Evolutionary conservation across 176 grass and related monocot species (phyloP).

Genomic region (Triticum turgidum): DNA sequence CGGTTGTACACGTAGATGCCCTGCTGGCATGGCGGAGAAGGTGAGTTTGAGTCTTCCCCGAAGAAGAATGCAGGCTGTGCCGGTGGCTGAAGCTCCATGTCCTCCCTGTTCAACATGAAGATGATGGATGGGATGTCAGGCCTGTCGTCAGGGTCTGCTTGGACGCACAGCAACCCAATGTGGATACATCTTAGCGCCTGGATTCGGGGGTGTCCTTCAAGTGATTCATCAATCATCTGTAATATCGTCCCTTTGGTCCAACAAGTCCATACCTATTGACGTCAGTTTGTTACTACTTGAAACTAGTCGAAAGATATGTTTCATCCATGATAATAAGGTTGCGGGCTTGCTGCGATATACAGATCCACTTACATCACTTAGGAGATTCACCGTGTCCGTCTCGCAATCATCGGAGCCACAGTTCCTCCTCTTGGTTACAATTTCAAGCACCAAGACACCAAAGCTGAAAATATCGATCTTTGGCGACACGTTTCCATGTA

Average conservation of each 20-base stretch:
- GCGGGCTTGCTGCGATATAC: not conserved
- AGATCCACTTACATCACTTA: constrained; percentile 38
- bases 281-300: not conserved
- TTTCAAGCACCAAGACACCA: constrained; percentile 51
- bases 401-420: not conserved
- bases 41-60: constrained; percentile 10
- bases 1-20: not conserved
- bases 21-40: not conserved
- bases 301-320: too few species aligned
- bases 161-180: constrained; percentile 54
- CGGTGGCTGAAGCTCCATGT: constrained; percentile 32
- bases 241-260: constrained; percentile 32
- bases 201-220: constrained; percentile 7
- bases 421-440: constrained; percentile 42
- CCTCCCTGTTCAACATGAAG: constrained; percentile 50
- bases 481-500: constrained; percentile 26
- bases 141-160: constrained; percentile 42
- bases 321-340: not conserved
- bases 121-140: constrained; percentile 46
- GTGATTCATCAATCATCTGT: constrained; percentile 32
- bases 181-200: constrained; percentile 38
- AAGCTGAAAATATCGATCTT: constrained; percentile 62
- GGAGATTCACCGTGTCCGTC: constrained; percentile 24
- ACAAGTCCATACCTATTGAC: constrained; percentile 34
- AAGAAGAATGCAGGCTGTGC: constrained; percentile 39